These are phyloP conservation scores for Aspergillus puulaauensis DNA, from an alignment of 2,329 filamentous ascomycete species.

Conservation along the genomic window DNA sequence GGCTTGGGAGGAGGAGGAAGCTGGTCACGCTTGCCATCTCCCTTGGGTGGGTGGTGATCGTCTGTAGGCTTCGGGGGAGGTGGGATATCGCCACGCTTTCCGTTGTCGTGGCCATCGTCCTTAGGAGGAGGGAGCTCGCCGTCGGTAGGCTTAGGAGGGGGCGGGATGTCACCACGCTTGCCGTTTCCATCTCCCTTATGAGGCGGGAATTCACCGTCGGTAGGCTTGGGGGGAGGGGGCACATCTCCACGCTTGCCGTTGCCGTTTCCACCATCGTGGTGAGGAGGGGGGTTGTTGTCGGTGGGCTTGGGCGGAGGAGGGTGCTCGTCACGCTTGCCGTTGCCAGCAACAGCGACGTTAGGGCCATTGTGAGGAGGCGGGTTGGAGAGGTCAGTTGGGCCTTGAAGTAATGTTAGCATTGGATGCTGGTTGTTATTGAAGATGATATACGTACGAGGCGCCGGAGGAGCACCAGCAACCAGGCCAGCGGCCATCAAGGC, in stretches of 20 bases:
- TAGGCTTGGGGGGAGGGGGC: background rate
- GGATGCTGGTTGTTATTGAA: rapidly evolving
- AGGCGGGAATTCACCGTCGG: background rate
- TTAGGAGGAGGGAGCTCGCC: background rate
- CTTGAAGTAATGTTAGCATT: background rate
- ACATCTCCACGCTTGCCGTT: background rate
- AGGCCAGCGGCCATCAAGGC: background rate
- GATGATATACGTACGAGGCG: background rate
- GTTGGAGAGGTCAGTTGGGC: background rate
- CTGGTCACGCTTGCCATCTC: background rate
- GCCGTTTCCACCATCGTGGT: no score
- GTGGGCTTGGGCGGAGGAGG: background rate
- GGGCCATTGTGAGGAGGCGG: no score
- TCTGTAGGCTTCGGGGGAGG: background rate
- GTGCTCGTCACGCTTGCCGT: no score
- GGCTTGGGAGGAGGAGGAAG: background rate
- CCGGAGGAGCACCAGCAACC: background rate
- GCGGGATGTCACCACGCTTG: background rate
- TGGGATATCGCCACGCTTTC: background rate
- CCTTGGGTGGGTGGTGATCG: background rate
- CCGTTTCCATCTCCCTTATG: background rate
- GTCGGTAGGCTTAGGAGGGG: background rate
- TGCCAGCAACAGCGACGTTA: no score
- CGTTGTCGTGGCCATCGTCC: background rate
- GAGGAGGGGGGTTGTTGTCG: background rate